Base-by-base conservation (phyloP, 2,329 filamentous ascomycete genomes). In the Aureobasidium melanogenum region DNA sequence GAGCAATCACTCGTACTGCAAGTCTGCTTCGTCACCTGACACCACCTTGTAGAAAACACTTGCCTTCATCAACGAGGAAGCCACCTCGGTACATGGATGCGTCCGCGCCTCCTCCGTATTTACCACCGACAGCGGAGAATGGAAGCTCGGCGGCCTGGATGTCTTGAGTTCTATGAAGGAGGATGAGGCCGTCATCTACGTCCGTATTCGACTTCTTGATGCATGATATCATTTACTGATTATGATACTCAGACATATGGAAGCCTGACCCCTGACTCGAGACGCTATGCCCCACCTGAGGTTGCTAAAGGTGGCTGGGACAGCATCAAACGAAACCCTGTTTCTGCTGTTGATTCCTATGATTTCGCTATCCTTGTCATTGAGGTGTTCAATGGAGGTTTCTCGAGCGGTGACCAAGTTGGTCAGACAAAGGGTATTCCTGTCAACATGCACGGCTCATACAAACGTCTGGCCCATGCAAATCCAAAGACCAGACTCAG, bases 21-120 rank as follows among this genome's bases (percentile, higher is more conserved):
- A 0, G 12, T 17, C 19, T 38, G 10, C 22, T 4, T 43, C 32
- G 6, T 7, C 28, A 60, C 44, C 43, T 59, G 32, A 50, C 34
- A 22, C 5, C 28, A 30, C 62, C n/a, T 24, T 48, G 12, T 66
- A 92, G 86, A 89, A 91, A 71, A 97, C 94, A 0, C 76, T 97
- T 66, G 96, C 94, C 69, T 99, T 99, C 71, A 90, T 99, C 73
- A 99, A 99, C 70, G 86, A 89, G 51, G 94, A 99, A 66, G 94
- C 92, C 3, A 82, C 88, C 2, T 97, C 92, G 0, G 88, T 99
- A 56, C 94, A 99, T 69, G 94, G 92, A 52, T 90, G 85, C 68
- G 79, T 99, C 57, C 86, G 89, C 64, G 88, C 89, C 22, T 88
- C 89, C 0, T 96, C 93, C 0, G 82, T 99, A 65, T 99, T 92